Evolutionary conservation across 2,329 filamentous ascomycete genomes (phyloP), one percentile per base, ranked within the genome.

Genomic region (Tolypocladium nubicola): DNA sequence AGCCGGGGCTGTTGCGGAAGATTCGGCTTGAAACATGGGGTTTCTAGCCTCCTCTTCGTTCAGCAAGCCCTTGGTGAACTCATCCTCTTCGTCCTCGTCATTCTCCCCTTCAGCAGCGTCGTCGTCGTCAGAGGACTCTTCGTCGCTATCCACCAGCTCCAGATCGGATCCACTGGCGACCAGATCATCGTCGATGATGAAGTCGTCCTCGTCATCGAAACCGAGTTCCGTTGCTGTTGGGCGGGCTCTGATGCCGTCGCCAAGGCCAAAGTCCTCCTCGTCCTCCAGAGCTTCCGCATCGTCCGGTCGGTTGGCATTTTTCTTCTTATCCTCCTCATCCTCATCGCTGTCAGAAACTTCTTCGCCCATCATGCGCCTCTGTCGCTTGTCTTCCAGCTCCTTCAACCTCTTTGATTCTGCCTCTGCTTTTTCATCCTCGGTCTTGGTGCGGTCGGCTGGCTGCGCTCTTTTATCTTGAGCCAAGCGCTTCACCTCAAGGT

Each of bases 131-230:
- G 79, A 77, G 1, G 79, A 77, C 33, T 80, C 79, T 13, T 78
- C 76, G 30, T 79, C 78, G 45, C 81, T 79, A 41, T 78, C 79
- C 9, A 80, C 73, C 5, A 78, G 74, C 35, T 87, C 83, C n/a
- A 85, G 66, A 43, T 87, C 85, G 7, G 89, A 93, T 41, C 85
- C 89, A 63, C 86, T 92, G 14, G 91, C 91, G 39, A 97, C 81
- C 19, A 97, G 79, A 66, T 96, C 88, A 61, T 94, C 89, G 59
- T 97, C 93, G 60, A 97, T 85, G 33, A 93, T 70, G 65, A 97
- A 97, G 64, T 97, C 90, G 65, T 97, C 93, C 68, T 97, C 93
- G 64, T 97, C 93, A 62, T 96, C 91, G 39, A 96, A 86, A 7
- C 85, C 89, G 21, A 91, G 71, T 58, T 87, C 80, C 13, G 80